Evolutionary conservation across 495 filamentous ascomycete species (phyloP).

Genomic region (Xylaria scruposa): DNA sequence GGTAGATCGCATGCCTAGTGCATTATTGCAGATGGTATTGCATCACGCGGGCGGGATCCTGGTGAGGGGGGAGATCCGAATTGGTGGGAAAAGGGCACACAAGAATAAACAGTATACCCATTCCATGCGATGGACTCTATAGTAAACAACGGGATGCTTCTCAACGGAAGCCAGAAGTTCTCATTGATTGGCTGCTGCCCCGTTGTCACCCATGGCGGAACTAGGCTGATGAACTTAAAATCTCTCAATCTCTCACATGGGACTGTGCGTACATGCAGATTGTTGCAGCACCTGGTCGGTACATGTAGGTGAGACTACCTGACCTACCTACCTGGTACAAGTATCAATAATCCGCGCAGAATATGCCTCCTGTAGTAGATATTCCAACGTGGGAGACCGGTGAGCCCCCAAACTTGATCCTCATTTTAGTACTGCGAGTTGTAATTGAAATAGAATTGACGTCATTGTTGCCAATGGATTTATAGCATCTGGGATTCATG

Average conservation of each 20-base stretch:
- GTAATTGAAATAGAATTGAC: not conserved
- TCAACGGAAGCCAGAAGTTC: not conserved
- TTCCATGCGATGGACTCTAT: not conserved
- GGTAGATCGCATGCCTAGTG: constrained; percentile 21
- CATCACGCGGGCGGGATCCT: constrained; percentile 23
- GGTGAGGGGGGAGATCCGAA: constrained; percentile 24
- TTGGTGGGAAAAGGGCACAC: constrained; percentile 4
- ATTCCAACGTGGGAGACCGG: not conserved
- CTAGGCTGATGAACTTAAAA: constrained; percentile 21
- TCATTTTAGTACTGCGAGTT: not conserved
- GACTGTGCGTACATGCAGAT: constrained; percentile 11
- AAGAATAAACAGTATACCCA: constrained; percentile 6
- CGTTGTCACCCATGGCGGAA: not conserved
- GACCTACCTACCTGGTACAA: too few relatives aligned
- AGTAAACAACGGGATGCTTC: not conserved
- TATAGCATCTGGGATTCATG: not conserved
- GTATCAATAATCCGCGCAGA: constrained; percentile 11
- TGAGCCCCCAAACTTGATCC: not conserved
- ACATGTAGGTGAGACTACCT: not conserved
- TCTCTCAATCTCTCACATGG: constrained; percentile 23
- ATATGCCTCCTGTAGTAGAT: not conserved
- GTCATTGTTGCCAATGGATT: not conserved
- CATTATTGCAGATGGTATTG: constrained; percentile 25
- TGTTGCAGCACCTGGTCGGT: not conserved
- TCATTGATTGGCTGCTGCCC: constrained; percentile 1